Base-by-base conservation (phyloP, 192 early-diverging fungal species). In the Linnemannia elongata region DNA sequence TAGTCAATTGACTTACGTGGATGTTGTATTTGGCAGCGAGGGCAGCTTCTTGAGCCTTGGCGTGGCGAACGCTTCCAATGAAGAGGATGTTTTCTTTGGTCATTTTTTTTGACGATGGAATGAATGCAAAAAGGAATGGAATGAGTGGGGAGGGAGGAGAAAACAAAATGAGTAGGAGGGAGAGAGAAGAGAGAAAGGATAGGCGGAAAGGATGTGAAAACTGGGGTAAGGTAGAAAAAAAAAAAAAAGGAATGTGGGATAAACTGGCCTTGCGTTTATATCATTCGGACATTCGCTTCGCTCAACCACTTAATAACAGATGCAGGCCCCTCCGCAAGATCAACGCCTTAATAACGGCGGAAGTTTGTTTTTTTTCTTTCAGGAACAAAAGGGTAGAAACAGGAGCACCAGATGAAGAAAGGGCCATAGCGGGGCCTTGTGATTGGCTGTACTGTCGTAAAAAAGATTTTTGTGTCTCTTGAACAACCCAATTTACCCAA, bases 21-120 rank as follows among this genome's bases (percentile, higher is more conserved):
- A 86, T 47, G 71, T 86, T 81, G 63, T 86, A 86, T 35, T 86
- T 86, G 24, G 55, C 60, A 4, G 84, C 75, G 35, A 86, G 84
- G 2, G 49, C 79, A 1, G 75, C 44, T 39, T 86, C 84, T 30
- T 80, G 69, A 36, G 55, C 71, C 57, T 80, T 80, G n/a, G 84
- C 84, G 63, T 80, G 78, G 18, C 75, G 84, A 35, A 86, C 79
- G 7, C 75, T 81, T 42, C 84, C 84, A 22, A 86, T 45, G 42
- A 86, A 68, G 38, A 86, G 79, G 47, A 86, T 81, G 75, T 77
- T 86, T 47, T 86, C 84, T 42, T 86, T 86, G 41, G 79, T 81
- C 84, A 86, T 86, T 49, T 33, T 78, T 20, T 13, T 30, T 24
- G 60, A 5, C 49, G 47, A 72, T 27, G 36, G n/a, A 75, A 10